Percentiles rank a stretch among this genome's conserved stretches.
Evolutionary conservation across 1,284 basidiomycete genomes (phyloP).

Genomic region (Sporisorium iseilematis-ciliati): DNA sequence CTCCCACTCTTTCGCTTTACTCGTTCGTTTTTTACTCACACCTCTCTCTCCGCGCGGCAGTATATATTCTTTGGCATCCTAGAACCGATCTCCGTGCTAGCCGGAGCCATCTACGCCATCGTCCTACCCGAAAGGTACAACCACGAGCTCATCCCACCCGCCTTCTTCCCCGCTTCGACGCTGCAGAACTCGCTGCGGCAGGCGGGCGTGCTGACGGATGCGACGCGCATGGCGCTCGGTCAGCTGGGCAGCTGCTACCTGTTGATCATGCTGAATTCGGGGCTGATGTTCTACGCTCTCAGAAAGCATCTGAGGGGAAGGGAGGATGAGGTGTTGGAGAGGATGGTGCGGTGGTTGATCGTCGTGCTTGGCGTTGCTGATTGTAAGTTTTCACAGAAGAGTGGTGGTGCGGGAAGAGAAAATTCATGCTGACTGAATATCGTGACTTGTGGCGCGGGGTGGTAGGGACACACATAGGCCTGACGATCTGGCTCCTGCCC

Average conservation of each 20-base stretch:
- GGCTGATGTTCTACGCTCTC: conserved; percentile 52
- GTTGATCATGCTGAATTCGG: conserved; percentile 60
- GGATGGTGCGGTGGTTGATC: conserved; percentile 47
- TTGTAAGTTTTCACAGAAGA: conserved; percentile 32
- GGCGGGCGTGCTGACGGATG: conserved; percentile 27
- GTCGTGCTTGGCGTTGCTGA: conserved; percentile 58
- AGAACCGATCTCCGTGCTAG: conserved; percentile 56
- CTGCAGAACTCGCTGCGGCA: conserved; percentile 27
- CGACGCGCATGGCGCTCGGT: conserved; percentile 51
- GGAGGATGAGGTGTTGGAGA: conserved; percentile 32
- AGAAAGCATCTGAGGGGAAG: conserved; percentile 28
- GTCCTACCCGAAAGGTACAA: conserved; percentile 56
- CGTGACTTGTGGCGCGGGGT: too few relatives aligned
- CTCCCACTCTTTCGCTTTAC: not conserved
- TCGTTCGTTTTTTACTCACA: not conserved
- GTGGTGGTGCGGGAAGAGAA: not conserved
- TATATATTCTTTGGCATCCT: conserved; percentile 62
- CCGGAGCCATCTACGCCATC: conserved; percentile 51
- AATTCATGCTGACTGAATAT: not conserved
- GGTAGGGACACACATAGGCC: conserved; percentile 56
- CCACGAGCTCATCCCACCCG: conserved; percentile 50
- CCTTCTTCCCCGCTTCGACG: conserved; percentile 32
- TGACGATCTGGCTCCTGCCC: conserved; percentile 58
- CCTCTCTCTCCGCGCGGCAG: conserved; percentile 8
- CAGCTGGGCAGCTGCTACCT: conserved; percentile 62